Base-by-base conservation (phyloP, 2,329 filamentous ascomycete genomes). In the Hypoxylon sp. region DNA sequence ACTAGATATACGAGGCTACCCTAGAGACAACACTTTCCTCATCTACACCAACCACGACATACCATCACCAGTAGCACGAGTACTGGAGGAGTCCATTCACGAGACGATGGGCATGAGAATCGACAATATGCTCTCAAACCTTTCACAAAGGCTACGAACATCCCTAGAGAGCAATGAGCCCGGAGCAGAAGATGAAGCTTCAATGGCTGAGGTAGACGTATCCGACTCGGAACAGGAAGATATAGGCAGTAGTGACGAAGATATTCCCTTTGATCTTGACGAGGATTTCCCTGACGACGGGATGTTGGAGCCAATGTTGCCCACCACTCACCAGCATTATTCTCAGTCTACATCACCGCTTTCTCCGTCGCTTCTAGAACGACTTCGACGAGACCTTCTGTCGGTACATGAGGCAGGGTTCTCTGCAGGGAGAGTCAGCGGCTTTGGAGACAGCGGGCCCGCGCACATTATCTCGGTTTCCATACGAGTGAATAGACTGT, bases 401-500 rank as follows among this genome's bases (percentile, higher is more conserved):
- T 77, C 78, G 21, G 88, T 86, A 2, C 90, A 88, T 72, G 71
- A 80, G 1, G 87, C 88, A 1, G 93, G 93, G 0, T 92, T 93
- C 77, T 90, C 86, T 66, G 82, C 95, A 27, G 91, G 90, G 1
- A 81, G 89, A 30, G 76, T 91, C 9, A 84, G 83, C 11, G 81
- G 84, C 16, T 79, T 88, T 16, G 75, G 74, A 27, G 70, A 75
- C 2, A 55, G 71, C 1, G 76, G 83, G 23, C 74, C 80, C 1
- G 79, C 80, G 9, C 83, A 80, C 63, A 81, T 85, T 2, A 77
- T 96, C 16, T 88, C 88, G 3, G 78, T 96, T 1, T 93, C 93
- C 0, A 85, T 91, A 29, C 88, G 88, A 3, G 86, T 92, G 29
- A 81, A 84, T 3, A 91, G 91, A 71, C 85, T 97, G 1, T 88